Base-by-base conservation (phyloP, 345 rosid species). In the Bretschneidera sinensis region DNA sequence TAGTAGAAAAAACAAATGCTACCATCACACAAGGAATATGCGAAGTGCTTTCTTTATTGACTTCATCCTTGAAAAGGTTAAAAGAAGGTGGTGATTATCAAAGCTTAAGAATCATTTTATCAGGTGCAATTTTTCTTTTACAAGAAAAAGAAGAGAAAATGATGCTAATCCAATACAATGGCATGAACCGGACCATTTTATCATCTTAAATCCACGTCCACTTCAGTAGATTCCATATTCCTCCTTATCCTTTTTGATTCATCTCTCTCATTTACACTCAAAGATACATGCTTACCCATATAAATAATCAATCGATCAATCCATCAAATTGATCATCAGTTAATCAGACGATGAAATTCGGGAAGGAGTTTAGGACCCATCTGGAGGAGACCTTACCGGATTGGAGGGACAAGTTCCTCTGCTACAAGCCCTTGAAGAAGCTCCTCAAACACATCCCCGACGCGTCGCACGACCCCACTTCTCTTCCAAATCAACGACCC, bases 381-480 rank as follows among this genome's bases (percentile, higher is more conserved):
- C 83, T 91, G 56, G 91, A 86, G 81, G 96, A 91, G 61, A 88
- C 92, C 18, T 73, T 91, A 31, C 98, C 98, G 1, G 96, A 79
- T 72, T 91, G 96, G 98, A 83, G 96, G 69, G 98, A 88, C 78
- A 91, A 91, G 79, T 88, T 91, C 77, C 95, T 91, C 49, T 83
- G 92, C 72, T 91, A 91, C 76, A 88, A 91, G 59, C 96, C 90
- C 66, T 77, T 91, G 57, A 91, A 91, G 71, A 86, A 86, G 69
- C 88, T 91, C 72, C 88, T 88, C 68, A 86, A 91, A 67, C 68
- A 78, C 51, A 62, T 80, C 70, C 86, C 88, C 53, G 21, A 72
- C 48, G 10, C 76, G 55, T 66, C 64, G 19, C 48, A 31, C 6
- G 15, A 39, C 45, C 45, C 45, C 1, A 7, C 45, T 48, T 60